Base-by-base conservation (phyloP, 352 stramenopile genomes). In the Phytopythium litorale region DNA sequence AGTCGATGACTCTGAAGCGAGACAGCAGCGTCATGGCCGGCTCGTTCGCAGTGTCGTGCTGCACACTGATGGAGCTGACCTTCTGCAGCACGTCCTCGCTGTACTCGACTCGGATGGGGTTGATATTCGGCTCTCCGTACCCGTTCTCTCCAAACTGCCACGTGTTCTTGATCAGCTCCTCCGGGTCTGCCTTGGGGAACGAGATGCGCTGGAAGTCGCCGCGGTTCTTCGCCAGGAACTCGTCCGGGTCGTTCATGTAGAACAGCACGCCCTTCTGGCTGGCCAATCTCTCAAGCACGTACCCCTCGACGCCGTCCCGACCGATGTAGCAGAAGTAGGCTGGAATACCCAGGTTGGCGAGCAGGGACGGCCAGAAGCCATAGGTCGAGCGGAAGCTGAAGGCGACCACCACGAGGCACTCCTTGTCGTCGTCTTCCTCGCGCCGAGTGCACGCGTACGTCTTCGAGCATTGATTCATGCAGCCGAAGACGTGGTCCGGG, bases 61-160 rank as follows among this genome's bases (percentile, higher is more conserved):
- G 65, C 6, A 75, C 33, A 2, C 71, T 28, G 7, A 28, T 55
- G 18, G 73, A 55, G 0, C 65, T 58, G 30, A 78, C 78, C 43
- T 84, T 87, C 1, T 65, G 53, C 9, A 85, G 64, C 42, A 49
- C 48, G 19, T 68, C 54, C 33, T 55, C 63, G 0, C 74, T 72
- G 30, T 71, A 85, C 33, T 88, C 76, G 0, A 83, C 72, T 7
- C 71, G 53, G 1, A 89, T 50, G 0, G 64, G 67, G 28, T 89
- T 89, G 13, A 62, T 55, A 2, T 76, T 86, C 35, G 64, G 61
- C 65, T 25, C 52, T 5, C 42, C 42, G 42, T 49, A 49, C 19
- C 42, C 42, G 19, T 49, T 49, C 19, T 49, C 42, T 49, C 62
- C 25, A 16, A 48, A 40, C 68, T 63, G 51, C 65, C 65, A 66